A percentile compares a stretch with the other conserved stretches of the same genome.
These are phyloP conservation scores for Zelopaecilomyces penicillatus DNA, from an alignment of 2,329 filamentous ascomycete genomes.

Conservation along the genomic window DNA sequence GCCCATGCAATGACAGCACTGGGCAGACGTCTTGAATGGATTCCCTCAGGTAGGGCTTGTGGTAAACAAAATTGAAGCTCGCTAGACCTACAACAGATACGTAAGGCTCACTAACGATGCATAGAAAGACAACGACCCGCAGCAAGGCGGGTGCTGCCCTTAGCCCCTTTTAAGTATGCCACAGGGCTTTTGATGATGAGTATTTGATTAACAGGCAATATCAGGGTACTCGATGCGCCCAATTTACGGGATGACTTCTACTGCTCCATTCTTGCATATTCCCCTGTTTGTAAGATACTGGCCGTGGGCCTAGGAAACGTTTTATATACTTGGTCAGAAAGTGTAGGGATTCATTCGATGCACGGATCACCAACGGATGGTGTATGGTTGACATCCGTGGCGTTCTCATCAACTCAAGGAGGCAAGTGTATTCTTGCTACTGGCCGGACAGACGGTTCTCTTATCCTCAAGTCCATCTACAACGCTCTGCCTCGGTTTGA, in stretches of 20 bases:
- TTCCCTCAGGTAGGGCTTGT: too few relatives aligned
- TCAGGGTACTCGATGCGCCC: constrained; percentile 76
- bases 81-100: too few relatives aligned
- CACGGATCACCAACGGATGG: constrained; percentile 19
- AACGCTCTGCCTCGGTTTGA: constrained; percentile 67
- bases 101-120: constrained; percentile 4
- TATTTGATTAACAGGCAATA: constrained; percentile 21
- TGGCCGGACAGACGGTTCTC: constrained; percentile 66
- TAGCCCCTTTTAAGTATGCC: constrained; percentile 66
- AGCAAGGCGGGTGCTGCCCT: constrained; percentile 46
- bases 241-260: constrained; percentile 92
- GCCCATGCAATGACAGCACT: too few relatives aligned
- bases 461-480: constrained; percentile 70
- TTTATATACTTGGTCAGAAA: constrained; percentile 86
- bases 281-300: constrained; percentile 61
- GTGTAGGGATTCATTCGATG: constrained; percentile 50
- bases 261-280: constrained; percentile 85
- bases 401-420: constrained; percentile 76
- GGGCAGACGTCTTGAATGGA: too few relatives aligned
- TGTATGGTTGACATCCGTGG: constrained; percentile 69
- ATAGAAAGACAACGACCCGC: constrained; percentile 12
- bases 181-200: neutral
- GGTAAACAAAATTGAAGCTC: too few relatives aligned
- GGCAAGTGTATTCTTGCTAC: constrained; percentile 74
- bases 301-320: constrained; percentile 74